Conservation (phyloP, 2,329 filamentous ascomycete species). For the Botrytis byssoidea region DNA sequence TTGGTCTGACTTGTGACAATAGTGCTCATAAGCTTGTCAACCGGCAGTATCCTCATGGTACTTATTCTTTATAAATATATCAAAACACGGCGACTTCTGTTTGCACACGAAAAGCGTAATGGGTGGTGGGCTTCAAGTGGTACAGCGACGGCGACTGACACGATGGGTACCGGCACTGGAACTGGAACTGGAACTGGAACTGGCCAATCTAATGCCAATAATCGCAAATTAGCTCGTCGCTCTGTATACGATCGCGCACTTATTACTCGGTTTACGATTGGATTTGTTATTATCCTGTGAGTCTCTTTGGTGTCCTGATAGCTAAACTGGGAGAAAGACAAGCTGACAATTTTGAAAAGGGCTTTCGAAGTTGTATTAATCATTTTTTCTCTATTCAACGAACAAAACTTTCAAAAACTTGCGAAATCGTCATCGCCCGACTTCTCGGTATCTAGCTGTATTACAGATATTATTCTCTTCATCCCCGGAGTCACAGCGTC, state of each 20-base stretch:
- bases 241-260: constrained; percentile 49
- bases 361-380: constrained; percentile 44
- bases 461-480: constrained; percentile 40
- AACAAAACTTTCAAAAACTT: constrained; percentile 34
- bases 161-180: constrained; percentile 18
- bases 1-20: not conserved
- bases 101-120: constrained; percentile 36
- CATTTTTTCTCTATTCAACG: constrained; percentile 41
- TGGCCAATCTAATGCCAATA: constrained; percentile 10
- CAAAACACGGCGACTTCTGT: constrained; percentile 40
- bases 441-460: constrained; percentile 38
- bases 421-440: constrained; percentile 39
- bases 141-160: constrained; percentile 21
- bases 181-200: not conserved
- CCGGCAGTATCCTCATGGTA: constrained; percentile 42
- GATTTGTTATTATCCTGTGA: constrained; percentile 43
- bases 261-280: constrained; percentile 46
- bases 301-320: not conserved
- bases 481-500: constrained; percentile 43
- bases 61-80: constrained; percentile 46
- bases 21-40: constrained; percentile 45
- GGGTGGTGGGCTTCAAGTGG: constrained; percentile 33
- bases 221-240: constrained; percentile 22
- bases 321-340: constrained; percentile 3
- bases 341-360: constrained; percentile 25